Evolutionary conservation across 257 asterid genomes (phyloP).

Genomic region (Solanum bulbocastanum): DNA sequence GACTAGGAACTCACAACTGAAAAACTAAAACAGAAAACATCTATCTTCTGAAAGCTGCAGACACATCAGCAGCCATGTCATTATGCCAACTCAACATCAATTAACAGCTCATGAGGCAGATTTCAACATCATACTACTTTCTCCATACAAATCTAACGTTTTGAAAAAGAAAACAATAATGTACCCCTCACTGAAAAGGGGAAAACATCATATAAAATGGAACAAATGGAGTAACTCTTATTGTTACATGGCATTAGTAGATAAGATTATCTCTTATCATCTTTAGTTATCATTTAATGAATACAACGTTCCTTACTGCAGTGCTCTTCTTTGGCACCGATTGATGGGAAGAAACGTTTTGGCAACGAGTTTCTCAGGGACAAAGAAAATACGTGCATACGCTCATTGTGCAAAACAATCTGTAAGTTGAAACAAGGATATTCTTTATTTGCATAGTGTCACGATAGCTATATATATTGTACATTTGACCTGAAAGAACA

Average conservation of each 20-base stretch:
- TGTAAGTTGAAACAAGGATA: slow-evolving; percentile 25
- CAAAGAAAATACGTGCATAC: slow-evolving; percentile 51
- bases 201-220: background rate
- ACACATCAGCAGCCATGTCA: no score
- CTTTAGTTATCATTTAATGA: background rate
- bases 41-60: no score
- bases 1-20: no score
- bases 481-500: background rate
- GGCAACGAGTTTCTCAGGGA: slow-evolving; percentile 41
- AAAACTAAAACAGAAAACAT: no score
- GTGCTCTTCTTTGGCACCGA: slow-evolving; percentile 92
- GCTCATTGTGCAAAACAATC: slow-evolving; percentile 74
- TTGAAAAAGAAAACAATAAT: background rate
- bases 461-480: background rate
- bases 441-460: background rate
- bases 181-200: background rate
- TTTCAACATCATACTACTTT: no score
- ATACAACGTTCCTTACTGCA: slow-evolving; percentile 10
- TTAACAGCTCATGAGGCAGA: no score
- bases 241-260: background rate
- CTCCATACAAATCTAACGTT: background rate
- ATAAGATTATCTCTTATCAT: background rate
- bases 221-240: background rate
- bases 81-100: no score
- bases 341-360: slow-evolving; percentile 65